A percentile compares a stretch with the other conserved stretches of the same genome.
These are phyloP conservation scores for Myriosclerotinia scirpicola DNA, from an alignment of 2,329 filamentous ascomycete species.

Conservation along the genomic window DNA sequence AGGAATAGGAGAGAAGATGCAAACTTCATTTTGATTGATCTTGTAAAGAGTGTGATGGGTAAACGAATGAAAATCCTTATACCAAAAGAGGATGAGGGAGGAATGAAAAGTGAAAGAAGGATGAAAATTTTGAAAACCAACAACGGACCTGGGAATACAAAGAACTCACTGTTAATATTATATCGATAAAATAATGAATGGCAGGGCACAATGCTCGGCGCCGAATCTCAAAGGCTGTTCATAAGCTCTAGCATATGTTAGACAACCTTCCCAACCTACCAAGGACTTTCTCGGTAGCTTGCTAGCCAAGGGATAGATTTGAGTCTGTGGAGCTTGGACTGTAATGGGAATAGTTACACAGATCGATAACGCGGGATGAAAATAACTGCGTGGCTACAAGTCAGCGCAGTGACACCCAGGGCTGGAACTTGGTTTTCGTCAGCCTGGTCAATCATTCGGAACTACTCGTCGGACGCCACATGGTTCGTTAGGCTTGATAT, in stretches of 20 bases:
- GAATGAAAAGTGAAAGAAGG: background rate
- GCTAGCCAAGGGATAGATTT: background rate
- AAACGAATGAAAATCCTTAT: background rate
- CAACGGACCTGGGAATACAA: background rate
- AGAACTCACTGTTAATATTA: conserved; percentile 6
- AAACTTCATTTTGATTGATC: conserved; percentile 9
- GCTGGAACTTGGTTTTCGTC: background rate
- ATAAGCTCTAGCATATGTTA: background rate
- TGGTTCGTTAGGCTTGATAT: background rate
- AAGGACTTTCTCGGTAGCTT: background rate
- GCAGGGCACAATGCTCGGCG: background rate
- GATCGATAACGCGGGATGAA: background rate
- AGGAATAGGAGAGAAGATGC: conserved; percentile 15
- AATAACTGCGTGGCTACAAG: background rate
- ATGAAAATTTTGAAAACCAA: background rate
- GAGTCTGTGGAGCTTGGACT: background rate
- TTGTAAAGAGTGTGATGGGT: background rate
- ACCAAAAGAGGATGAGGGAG: background rate
- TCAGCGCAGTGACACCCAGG: background rate
- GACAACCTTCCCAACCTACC: background rate
- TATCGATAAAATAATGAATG: background rate
- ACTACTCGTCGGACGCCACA: background rate
- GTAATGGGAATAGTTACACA: conserved; percentile 8
- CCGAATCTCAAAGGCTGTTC: background rate
- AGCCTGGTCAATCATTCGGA: background rate